Base-by-base conservation (phyloP, 2,329 filamentous ascomycete genomes). In the Dothideomycetes sp. region DNA sequence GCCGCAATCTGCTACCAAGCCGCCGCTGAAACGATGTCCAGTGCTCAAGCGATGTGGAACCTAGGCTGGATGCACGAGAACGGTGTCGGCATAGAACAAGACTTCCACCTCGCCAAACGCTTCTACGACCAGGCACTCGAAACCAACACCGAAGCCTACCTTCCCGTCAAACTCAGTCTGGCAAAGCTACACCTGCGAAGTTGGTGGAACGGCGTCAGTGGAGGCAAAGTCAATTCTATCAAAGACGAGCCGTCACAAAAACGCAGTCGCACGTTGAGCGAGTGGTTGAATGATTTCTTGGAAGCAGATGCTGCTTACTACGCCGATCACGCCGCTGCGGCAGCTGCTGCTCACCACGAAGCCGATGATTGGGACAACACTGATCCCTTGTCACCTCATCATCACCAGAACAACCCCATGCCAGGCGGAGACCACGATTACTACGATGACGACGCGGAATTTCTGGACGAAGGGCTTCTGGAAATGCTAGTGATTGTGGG, bases 1-100 rank as follows among this genome's bases (percentile, higher is more conserved):
- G 93, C 93, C 5, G 87, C 88, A 0, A 80, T 83, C 31, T 98
- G 91, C 65, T 98, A 98, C 54, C 82, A 84, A 39, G 84, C 85
- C 4, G 91, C 91, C 1, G 88, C 88, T 0, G 91, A 98, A 56
- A 87, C 84, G 45, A 80, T 89, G 51, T 82, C 87, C 56, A 94
- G 86, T 52, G 91, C 89, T 2, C 93, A 98, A 63, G 91, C 93
- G 11, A 77, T 95, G 43, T 98, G 87, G 76, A 96, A 98, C 54
- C 70, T 98, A 11, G 93, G 91, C 4, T 98, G 91, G 91, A 96
- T 98, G 89, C 87, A 98, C 56, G 91, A 98, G 63, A 95, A 96
- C 55, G 91, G 91, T 6, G 72, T 96, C 35, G 86, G 88, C 2
- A 75, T 96, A 15, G 82, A 84, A 41, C 91, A 98, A 58, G 91